Evolutionary conservation across 305 asterid genomes (phyloP).

Genomic region (Petunia hybrid): DNA sequence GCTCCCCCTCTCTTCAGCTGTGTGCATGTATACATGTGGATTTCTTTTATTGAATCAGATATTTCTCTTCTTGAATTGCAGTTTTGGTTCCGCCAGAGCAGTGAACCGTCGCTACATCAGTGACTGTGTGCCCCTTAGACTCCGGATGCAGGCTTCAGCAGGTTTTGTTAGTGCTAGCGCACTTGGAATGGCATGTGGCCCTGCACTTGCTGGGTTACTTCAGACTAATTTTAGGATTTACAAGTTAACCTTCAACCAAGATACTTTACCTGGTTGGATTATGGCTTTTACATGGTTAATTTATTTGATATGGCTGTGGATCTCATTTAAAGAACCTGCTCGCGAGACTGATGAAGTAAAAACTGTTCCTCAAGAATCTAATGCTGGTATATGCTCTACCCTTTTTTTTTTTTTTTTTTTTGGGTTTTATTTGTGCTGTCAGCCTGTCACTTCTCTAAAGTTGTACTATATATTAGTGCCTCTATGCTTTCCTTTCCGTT

Average conservation of each 20-base stretch:
- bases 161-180: slow-evolving; percentile 99
- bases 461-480: not conserved
- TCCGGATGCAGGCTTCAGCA: slow-evolving; percentile 97
- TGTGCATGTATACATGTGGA: not conserved
- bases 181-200: slow-evolving; percentile 99
- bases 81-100: slow-evolving; percentile 98
- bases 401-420: not conserved
- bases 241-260: slow-evolving; percentile 80
- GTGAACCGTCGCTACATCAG: slow-evolving; percentile 97
- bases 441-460: not conserved
- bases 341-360: slow-evolving; percentile 50
- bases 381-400: slow-evolving; percentile 52
- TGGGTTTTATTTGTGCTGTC: not conserved
- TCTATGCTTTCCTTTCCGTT: not conserved
- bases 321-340: slow-evolving; percentile 83
- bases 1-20: slow-evolving; percentile 33
- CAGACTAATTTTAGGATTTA: slow-evolving; percentile 74
- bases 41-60: not conserved
- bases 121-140: slow-evolving; percentile 91
- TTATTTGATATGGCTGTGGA: slow-evolving; percentile 84
- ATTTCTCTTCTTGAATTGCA: slow-evolving; percentile 48
- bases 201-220: slow-evolving; percentile 93
- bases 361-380: slow-evolving; percentile 52
- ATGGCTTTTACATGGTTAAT: slow-evolving; percentile 89
- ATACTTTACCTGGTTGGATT: slow-evolving; percentile 97